Evolutionary conservation across 176 grass and related monocot genomes (phyloP).

Genomic region (Avena insularis): DNA sequence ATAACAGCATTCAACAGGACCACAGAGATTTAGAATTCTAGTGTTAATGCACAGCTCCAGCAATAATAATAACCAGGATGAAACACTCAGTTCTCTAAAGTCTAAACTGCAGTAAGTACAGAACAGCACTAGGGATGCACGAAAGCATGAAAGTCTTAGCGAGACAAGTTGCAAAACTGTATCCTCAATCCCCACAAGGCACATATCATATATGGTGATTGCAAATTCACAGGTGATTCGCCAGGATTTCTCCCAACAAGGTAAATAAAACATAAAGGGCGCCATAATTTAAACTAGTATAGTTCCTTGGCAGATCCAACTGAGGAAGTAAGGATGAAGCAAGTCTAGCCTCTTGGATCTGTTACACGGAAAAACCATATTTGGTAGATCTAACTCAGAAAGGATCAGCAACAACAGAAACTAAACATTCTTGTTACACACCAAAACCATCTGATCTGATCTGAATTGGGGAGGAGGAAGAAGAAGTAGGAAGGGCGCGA

Average conservation of each 20-base stretch:
- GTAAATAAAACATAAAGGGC: conserved; percentile 16
- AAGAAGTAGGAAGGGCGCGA: background rate
- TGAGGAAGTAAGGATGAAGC: background rate
- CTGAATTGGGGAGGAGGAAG: background rate
- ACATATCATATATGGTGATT: conserved; percentile 7
- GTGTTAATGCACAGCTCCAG: background rate
- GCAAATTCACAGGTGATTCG: conserved; percentile 34
- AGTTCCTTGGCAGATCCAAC: conserved; percentile 21
- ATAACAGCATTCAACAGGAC: background rate
- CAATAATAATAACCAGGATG: background rate
- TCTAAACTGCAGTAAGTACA: background rate
- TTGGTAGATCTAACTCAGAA: conserved; percentile 27
- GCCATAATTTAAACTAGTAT: conserved; percentile 21
- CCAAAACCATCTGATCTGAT: conserved; percentile 33
- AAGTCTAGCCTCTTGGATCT: conserved; percentile 17
- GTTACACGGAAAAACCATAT: conserved; percentile 20
- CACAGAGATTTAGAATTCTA: background rate
- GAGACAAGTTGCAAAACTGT: background rate
- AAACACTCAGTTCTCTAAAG: background rate
- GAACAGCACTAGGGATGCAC: background rate
- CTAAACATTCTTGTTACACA: background rate
- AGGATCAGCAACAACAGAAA: conserved; percentile 21
- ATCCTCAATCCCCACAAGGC: background rate
- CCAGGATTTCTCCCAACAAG: background rate
- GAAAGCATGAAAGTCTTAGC: background rate